Base-by-base conservation (phyloP, 2,329 filamentous ascomycete genomes). In the Seiridium unicorne region DNA sequence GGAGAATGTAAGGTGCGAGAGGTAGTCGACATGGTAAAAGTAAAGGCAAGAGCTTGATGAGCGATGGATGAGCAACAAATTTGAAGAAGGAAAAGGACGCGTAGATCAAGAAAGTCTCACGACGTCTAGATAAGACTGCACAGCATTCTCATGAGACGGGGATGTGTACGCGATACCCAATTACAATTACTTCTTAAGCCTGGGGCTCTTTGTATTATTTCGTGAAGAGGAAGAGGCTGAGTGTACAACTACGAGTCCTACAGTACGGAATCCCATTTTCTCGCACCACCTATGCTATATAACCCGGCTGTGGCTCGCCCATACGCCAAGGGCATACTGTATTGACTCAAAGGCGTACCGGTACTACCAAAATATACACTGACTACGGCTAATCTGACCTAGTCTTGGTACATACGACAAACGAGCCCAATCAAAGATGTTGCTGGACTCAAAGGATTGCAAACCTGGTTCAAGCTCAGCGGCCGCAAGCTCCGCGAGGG, bases 111-210 rank as follows among this genome's bases (percentile, higher is more conserved):
- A 42, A 42, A 42, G 38, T 8, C 7, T 42, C 38, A 7, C 38
- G 38, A 13, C 13, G 38, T 42, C 38, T 42, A 42, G 38, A 42
- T 42, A 42, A 42, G 13, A 42, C 38, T 13, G 38, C 38, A 42
- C 38, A 42, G 7, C 38, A 57, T 49, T 60, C 48, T 58, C 42
- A 40, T 46, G 36, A 47, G 53, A 32, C 32, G 56, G 44, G 51
- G 51, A 13, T 47, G 36, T 38, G 55, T 58, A 59, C 26, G 61
- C 63, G 63, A 61, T 64, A 60, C 60, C 38, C 38, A 1, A 42
- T 42, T 42, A 42, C 38, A 8, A 42, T 13, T 42, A 42, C 38
- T 42, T 42, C 38, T 13, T 42, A 8, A 13, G 38, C 13, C 7
- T 13, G 7, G 38, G 13, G 7, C 38, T 42, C 38, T 42, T 42